Evolutionary conservation across 1,139 yeast genomes (phyloP).

Genomic region (Suhomyces bribrorum): DNA sequence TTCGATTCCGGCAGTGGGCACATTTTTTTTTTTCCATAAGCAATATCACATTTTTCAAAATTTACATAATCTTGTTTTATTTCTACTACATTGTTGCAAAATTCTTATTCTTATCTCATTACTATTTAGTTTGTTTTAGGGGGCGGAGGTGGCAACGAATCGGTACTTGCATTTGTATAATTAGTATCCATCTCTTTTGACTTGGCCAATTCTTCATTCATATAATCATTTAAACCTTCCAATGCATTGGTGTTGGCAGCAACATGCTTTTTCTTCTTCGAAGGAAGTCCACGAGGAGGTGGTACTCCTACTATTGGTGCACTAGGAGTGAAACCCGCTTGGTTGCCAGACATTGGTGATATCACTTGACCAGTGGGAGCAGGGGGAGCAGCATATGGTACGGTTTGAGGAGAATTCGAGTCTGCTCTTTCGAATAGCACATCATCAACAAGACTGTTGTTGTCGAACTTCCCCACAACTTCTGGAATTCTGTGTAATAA

Average conservation of each 20-base stretch:
- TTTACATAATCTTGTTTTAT: neutral
- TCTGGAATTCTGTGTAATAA: slow-evolving; percentile 81
- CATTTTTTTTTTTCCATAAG: slow-evolving; percentile 11
- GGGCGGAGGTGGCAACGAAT: slow-evolving; percentile 35
- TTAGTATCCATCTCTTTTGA: slow-evolving; percentile 39
- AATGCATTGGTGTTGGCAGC: slow-evolving; percentile 23
- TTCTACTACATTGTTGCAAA: neutral
- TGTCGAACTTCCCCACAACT: slow-evolving; percentile 53
- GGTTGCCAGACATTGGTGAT: slow-evolving; percentile 9
- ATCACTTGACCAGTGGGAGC: slow-evolving; percentile 13
- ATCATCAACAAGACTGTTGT: slow-evolving; percentile 36
- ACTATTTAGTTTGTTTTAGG: slow-evolving; percentile 13
- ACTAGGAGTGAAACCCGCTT: slow-evolving; percentile 6
- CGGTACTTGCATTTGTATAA: slow-evolving; percentile 17
- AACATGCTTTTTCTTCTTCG: slow-evolving; percentile 36
- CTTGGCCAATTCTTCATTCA: slow-evolving; percentile 49
- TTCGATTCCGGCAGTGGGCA: slow-evolving; percentile 58
- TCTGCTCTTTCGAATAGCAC: slow-evolving; percentile 34
- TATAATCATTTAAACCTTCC: slow-evolving; percentile 39
- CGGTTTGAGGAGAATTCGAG: neutral
- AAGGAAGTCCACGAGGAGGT: slow-evolving; percentile 22
- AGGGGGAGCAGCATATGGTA: neutral
- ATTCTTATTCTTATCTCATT: neutral
- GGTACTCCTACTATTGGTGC: slow-evolving; percentile 21
- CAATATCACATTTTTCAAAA: neutral